These are phyloP conservation scores for Grammothele lineata DNA, from an alignment of 768 basidiomycete genomes.

Conservation along the genomic window DNA sequence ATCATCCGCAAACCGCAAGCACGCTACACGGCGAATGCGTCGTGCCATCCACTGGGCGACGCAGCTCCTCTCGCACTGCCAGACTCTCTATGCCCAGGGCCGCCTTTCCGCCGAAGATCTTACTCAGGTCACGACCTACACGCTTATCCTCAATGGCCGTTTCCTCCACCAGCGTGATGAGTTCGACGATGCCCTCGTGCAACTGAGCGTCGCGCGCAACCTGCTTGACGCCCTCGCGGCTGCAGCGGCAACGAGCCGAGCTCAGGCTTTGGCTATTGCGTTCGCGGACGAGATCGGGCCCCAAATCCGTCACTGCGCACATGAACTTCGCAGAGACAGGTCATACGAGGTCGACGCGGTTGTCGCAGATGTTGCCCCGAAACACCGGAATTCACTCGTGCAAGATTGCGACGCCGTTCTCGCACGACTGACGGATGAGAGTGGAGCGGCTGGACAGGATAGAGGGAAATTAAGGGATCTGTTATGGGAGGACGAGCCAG, in stretches of 20 bases:
- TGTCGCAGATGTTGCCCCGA: conserved; percentile 55
- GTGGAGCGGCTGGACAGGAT: conserved; percentile 31
- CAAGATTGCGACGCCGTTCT: conserved; percentile 57
- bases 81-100: conserved; percentile 50
- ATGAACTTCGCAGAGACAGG: conserved; percentile 73
- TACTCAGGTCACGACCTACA: conserved; percentile 73
- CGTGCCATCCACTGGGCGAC: conserved; percentile 77
- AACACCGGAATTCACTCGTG: conserved; percentile 56
- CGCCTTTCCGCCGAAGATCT: conserved; percentile 55
- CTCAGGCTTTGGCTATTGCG: conserved; percentile 82
- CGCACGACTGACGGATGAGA: conserved; percentile 45
- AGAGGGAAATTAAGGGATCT: conserved; percentile 57
- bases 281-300: conserved; percentile 88
- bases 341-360: conserved; percentile 82
- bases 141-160: conserved; percentile 77
- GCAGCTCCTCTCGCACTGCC: conserved; percentile 69
- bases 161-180: conserved; percentile 74
- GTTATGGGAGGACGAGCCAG: conserved; percentile 75
- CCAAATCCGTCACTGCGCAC: conserved; percentile 89
- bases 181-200: conserved; percentile 69
- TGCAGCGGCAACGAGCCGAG: conserved; percentile 65
- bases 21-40: conserved; percentile 75
- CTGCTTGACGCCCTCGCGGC: conserved; percentile 66
- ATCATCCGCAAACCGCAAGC: conserved; percentile 59
- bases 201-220: conserved; percentile 73